These are phyloP conservation scores for Thielaviopsis ethacetica DNA, from an alignment of 2,329 filamentous ascomycete species.

Conservation along the genomic window DNA sequence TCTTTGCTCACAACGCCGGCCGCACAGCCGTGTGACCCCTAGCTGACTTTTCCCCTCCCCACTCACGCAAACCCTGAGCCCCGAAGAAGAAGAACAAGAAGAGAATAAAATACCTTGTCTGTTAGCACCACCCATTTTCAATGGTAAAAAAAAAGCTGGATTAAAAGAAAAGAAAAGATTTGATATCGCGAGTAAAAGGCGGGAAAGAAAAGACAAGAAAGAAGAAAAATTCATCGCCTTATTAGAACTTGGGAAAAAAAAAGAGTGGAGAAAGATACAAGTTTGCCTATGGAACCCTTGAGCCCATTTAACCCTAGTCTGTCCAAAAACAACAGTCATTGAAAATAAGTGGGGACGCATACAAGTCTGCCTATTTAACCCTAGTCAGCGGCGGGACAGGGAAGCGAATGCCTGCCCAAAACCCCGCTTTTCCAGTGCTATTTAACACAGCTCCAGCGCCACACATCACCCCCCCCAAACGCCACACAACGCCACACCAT, in stretches of 20 bases:
- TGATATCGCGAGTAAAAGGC: background rate
- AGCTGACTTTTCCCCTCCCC: background rate
- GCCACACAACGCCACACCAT: background rate
- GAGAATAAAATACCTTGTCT: conserved; percentile 44
- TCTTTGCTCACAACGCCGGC: no score
- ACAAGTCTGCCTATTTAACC: no score
- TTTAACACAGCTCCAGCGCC: no score
- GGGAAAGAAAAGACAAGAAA: background rate
- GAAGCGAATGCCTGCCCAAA: no score
- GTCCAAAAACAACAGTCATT: no score
- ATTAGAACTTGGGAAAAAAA: background rate
- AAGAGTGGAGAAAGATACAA: background rate
- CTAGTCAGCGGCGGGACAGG: no score
- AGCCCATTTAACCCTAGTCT: no score
- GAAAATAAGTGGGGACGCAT: no score
- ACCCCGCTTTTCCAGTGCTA: no score
- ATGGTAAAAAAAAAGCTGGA: background rate
- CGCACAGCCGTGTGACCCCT: background rate
- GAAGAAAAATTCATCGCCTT: background rate
- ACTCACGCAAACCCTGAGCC: background rate
- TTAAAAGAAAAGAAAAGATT: background rate
- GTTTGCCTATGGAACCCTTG: no score
- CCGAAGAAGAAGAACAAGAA: background rate
- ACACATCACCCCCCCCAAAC: no score
- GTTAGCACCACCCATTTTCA: conserved; percentile 47